Percentiles rank a stretch among this genome's conserved stretches.
Evolutionary conservation across 148 eudicot species (phyloP).

Genomic region (Rhododendron griersonianum): DNA sequence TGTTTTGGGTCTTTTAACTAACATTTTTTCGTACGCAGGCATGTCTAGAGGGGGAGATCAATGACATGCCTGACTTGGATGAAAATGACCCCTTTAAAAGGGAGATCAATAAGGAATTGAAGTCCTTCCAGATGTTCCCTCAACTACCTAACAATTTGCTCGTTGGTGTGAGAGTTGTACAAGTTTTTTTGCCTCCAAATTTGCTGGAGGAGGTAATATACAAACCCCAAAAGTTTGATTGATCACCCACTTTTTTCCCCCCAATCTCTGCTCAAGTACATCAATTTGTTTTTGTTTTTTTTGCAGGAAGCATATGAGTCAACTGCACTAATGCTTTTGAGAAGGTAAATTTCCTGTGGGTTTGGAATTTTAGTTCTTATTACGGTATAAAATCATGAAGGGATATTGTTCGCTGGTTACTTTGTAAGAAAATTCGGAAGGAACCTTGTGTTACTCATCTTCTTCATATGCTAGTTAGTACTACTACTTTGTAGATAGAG

Average conservation of each 20-base stretch:
- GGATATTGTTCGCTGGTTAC: not conserved
- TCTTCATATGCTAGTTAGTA: not conserved
- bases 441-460: not conserved
- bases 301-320: not conserved
- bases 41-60: not conserved
- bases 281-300: not conserved
- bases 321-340: not conserved
- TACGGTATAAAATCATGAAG: not conserved
- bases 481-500: not conserved
- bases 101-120: not conserved
- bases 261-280: not conserved
- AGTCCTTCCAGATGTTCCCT: not conserved
- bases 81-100: not conserved
- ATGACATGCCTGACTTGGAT: not conserved
- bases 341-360: not conserved
- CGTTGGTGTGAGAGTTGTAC: not conserved
- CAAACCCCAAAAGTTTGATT: not conserved
- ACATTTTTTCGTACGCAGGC: not conserved
- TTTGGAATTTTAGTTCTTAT: not conserved
- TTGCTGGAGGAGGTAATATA: not conserved
- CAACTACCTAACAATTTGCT: not conserved
- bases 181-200: not conserved
- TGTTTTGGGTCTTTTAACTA: not conserved
- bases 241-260: not conserved
- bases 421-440: not conserved